Conservation (phyloP, 169 alveolate genomes). For the Pseudocohnilembus persalinus region DNA sequence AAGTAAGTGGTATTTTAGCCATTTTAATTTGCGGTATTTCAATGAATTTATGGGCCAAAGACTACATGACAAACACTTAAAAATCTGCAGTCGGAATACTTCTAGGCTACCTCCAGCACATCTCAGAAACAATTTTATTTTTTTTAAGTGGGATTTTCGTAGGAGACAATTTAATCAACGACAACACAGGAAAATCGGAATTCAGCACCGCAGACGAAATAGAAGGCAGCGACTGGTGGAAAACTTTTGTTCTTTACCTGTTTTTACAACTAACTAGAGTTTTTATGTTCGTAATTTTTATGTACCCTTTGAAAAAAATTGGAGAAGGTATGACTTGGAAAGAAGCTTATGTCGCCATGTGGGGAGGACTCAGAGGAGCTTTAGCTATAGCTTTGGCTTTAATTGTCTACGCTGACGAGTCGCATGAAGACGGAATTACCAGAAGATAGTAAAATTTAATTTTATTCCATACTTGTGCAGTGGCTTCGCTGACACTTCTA, state of each 20-base stretch:
- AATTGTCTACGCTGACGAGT: slow-evolving; percentile 47
- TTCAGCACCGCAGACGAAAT: background rate
- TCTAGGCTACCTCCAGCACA: slow-evolving; percentile 50
- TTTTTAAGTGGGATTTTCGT: slow-evolving; percentile 59
- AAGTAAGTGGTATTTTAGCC: slow-evolving; percentile 35
- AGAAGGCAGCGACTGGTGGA: background rate
- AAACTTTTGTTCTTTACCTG: background rate
- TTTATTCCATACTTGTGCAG: slow-evolving; percentile 53
- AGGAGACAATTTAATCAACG: slow-evolving; percentile 50
- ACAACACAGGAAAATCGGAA: background rate
- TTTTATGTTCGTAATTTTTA: slow-evolving; percentile 38
- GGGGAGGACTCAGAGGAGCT: slow-evolving; percentile 73
- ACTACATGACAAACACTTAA: slow-evolving; percentile 50
- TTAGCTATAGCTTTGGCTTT: slow-evolving; percentile 58
- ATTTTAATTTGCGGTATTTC: slow-evolving; percentile 63
- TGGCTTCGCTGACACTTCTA: slow-evolving; percentile 50
- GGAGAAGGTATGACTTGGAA: slow-evolving; percentile 61
- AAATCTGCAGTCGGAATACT: slow-evolving; percentile 49
- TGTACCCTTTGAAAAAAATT: slow-evolving; percentile 40
- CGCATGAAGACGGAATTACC: slow-evolving; percentile 19
- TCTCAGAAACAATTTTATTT: slow-evolving; percentile 55
- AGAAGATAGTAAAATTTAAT: slow-evolving; percentile 9
- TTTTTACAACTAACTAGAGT: slow-evolving; percentile 28
- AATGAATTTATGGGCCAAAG: slow-evolving; percentile 65
- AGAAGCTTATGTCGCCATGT: slow-evolving; percentile 48